Evolutionary conservation across 2,329 filamentous ascomycete species (phyloP).

Genomic region (Triangularia verruculosa): DNA sequence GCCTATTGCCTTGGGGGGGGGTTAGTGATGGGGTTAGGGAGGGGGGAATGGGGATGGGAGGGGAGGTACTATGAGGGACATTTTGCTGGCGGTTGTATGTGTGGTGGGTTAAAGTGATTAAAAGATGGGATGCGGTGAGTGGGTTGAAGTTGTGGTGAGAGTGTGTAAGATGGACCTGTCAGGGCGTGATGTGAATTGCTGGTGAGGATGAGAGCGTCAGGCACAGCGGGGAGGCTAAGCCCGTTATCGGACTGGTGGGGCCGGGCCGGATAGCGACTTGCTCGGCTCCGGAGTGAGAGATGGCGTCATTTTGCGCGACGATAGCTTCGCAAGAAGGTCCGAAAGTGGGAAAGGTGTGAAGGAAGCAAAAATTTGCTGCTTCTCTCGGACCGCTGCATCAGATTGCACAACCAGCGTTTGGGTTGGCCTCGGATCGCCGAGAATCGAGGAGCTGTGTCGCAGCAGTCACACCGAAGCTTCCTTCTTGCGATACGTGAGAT

Average conservation of each 20-base stretch:
- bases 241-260: neutral
- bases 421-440: no score
- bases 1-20: constrained; percentile 65
- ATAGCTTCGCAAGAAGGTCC: no score
- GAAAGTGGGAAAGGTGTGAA: no score
- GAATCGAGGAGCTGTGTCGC: no score
- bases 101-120: neutral
- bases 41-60: no score
- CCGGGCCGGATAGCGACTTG: neutral
- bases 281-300: neutral
- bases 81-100: neutral
- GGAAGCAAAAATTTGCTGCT: no score
- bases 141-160: neutral
- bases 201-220: neutral
- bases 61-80: neutral
- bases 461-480: no score
- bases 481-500: no score
- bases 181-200: neutral
- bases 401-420: no score
- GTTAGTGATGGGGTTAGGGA: no score
- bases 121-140: no score
- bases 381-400: no score
- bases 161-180: neutral
- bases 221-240: neutral
- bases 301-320: neutral